Percentiles rank a stretch among this genome's conserved stretches.
phyloP scores from a whole-genome alignment of 768 basidiomycete genomes.

The Tubosaeta brunneosetosa region DNA sequence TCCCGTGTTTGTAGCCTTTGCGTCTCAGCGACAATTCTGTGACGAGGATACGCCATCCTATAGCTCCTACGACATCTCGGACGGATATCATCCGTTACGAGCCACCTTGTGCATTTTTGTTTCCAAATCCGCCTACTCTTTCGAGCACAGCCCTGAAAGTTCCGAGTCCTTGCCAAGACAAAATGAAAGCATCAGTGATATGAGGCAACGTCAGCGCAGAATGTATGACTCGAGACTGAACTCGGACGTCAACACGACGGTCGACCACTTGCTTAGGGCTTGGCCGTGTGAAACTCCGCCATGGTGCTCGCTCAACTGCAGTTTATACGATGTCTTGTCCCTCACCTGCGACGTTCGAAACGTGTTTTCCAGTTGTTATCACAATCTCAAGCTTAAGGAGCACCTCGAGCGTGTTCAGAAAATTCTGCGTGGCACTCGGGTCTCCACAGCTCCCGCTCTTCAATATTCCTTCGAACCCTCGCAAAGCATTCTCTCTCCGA shows the following conservation, averaged over 20 bases:
- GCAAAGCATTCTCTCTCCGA: background rate
- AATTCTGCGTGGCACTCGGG: background rate
- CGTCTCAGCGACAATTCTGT: slow-evolving; percentile 10
- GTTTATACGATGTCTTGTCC: background rate
- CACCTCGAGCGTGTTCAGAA: background rate
- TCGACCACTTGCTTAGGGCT: slow-evolving; percentile 1
- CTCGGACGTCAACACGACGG: background rate
- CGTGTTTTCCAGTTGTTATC: slow-evolving; percentile 10
- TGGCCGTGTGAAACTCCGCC: slow-evolving; percentile 19
- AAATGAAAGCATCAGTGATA: background rate
- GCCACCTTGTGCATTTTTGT: background rate
- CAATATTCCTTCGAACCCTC: background rate
- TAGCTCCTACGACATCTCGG: slow-evolving; percentile 6
- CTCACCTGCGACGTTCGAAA: background rate
- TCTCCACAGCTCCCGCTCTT: background rate
- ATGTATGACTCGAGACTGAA: background rate
- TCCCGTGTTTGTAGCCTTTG: slow-evolving; percentile 29
- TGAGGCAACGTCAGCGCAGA: background rate
- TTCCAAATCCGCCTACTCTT: background rate
- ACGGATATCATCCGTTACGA: slow-evolving; percentile 4
- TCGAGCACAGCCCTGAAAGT: slow-evolving; percentile 8
- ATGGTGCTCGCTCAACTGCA: background rate
- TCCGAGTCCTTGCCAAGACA: background rate
- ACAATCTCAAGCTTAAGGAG: slow-evolving; percentile 9
- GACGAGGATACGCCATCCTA: slow-evolving; percentile 10